Percentiles rank a stretch among this genome's conserved stretches.
These are phyloP conservation scores for Linnemannia exigua DNA, from an alignment of 192 early-diverging fungal species.

Conservation along the genomic window DNA sequence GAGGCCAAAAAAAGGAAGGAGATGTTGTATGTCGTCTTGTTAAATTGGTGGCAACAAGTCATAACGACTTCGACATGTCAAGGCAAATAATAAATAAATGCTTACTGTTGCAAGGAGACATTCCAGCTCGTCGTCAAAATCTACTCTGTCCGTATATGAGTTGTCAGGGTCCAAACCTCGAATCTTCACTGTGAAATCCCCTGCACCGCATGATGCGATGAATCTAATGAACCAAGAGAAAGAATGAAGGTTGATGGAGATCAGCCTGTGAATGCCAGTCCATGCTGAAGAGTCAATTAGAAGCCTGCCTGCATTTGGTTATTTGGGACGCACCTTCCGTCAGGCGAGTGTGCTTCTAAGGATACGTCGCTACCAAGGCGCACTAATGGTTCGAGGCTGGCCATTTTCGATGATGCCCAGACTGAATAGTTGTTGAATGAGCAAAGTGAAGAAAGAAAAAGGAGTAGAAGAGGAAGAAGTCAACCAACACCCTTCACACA, in stretches of 20 bases:
- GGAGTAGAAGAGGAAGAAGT: neutral
- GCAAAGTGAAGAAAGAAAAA: neutral
- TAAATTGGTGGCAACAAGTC: neutral
- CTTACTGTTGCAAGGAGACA: neutral
- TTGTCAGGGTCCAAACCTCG: neutral
- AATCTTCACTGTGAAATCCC: neutral
- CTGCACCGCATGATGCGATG: neutral
- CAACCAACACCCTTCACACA: neutral
- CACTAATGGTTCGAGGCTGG: slow-evolving; percentile 29
- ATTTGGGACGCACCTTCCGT: slow-evolving; percentile 44
- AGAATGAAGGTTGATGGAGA: neutral
- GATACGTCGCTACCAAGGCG: slow-evolving; percentile 18
- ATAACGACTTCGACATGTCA: neutral
- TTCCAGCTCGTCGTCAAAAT: neutral
- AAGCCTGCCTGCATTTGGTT: too few relatives aligned
- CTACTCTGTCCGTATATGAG: neutral
- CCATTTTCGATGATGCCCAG: slow-evolving; percentile 8
- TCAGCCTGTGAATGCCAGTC: neutral
- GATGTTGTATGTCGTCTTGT: neutral
- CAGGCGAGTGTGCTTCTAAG: slow-evolving; percentile 28
- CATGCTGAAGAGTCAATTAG: too few relatives aligned
- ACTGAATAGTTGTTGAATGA: neutral
- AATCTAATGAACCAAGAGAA: neutral
- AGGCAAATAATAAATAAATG: neutral
- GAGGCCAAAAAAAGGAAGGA: neutral